Evolutionary conservation across 495 filamentous ascomycete species (phyloP).

Genomic region (Aspergillus avenaceus): DNA sequence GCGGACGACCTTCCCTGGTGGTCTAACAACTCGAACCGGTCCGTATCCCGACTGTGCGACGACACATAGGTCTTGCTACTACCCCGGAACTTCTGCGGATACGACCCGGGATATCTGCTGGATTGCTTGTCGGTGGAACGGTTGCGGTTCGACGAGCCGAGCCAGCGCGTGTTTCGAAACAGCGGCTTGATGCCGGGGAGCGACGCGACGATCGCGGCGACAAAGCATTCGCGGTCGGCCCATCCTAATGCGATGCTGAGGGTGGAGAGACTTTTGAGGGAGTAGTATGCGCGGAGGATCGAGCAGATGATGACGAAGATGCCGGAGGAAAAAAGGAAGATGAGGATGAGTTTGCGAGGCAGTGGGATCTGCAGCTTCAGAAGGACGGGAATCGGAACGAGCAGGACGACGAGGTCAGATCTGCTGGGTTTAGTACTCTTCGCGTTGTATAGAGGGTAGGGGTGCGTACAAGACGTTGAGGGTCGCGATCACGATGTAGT

Average conservation of each 20-base stretch:
- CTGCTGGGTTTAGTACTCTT: slow-evolving; percentile 1
- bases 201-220: slow-evolving; percentile 8
- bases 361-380: slow-evolving; percentile 20
- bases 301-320: slow-evolving; percentile 12
- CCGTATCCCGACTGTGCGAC: background rate
- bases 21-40: slow-evolving; percentile 3
- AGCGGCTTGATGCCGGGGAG: slow-evolving; percentile 7
- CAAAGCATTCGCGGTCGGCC: slow-evolving; percentile 9
- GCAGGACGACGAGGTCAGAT: slow-evolving; percentile 16
- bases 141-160: slow-evolving; percentile 1
- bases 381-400: slow-evolving; percentile 22
- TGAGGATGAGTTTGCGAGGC: slow-evolving; percentile 20
- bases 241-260: slow-evolving; percentile 3
- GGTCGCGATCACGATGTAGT: slow-evolving; percentile 18
- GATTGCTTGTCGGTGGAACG: background rate
- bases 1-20: background rate
- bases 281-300: slow-evolving; percentile 6
- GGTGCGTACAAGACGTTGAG: slow-evolving; percentile 19
- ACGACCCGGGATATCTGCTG: background rate
- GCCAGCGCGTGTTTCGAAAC: background rate
- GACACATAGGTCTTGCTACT: background rate
- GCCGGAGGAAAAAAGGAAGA: slow-evolving; percentile 22
- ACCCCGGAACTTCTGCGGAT: background rate
- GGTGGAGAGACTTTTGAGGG: slow-evolving; percentile 5
- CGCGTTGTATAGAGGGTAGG: background rate